phyloP scores from a whole-genome alignment of 148 eudicot species.

The Polygonum aviculare region DNA sequence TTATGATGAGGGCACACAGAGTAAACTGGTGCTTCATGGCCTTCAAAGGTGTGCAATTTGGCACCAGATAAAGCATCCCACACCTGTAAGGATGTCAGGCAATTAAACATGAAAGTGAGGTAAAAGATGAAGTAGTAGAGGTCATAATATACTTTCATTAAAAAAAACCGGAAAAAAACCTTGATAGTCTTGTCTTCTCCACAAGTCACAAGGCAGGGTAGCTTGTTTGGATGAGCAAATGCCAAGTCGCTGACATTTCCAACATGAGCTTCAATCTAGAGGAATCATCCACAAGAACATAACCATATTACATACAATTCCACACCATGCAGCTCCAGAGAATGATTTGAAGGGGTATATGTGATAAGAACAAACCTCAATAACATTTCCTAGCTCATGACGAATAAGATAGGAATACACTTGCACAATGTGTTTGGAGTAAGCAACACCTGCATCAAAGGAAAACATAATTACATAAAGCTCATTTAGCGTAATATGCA shows the following conservation, averaged over 20 bases:
- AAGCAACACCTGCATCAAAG: conserved; percentile 7
- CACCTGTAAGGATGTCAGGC: conserved; percentile 41
- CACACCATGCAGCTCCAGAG: background rate
- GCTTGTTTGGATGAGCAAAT: conserved; percentile 82
- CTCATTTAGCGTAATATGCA: background rate
- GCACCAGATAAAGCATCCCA: conserved; percentile 83
- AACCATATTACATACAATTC: conserved; percentile 1
- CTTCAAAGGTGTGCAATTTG: conserved; percentile 70
- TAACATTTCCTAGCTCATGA: conserved; percentile 4
- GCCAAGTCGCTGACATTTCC: conserved; percentile 92
- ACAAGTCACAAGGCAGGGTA: conserved; percentile 73
- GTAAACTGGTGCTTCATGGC: conserved; percentile 90
- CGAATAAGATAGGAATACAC: conserved; percentile 4
- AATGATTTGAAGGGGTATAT: background rate
- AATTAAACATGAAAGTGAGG: background rate
- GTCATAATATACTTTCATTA: background rate
- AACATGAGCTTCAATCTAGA: conserved; percentile 63
- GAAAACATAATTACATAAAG: background rate
- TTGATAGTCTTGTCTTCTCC: conserved; percentile 90
- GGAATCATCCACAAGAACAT: conserved; percentile 2
- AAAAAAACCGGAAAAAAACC: conserved; percentile 24
- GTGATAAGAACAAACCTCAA: conserved; percentile 9
- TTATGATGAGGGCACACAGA: conserved; percentile 92
- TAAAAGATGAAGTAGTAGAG: background rate
- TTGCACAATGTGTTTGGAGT: conserved; percentile 11